Evolutionary conservation across 2,329 filamentous ascomycete species (phyloP).

Genomic region (Lecanicillium sp.): DNA sequence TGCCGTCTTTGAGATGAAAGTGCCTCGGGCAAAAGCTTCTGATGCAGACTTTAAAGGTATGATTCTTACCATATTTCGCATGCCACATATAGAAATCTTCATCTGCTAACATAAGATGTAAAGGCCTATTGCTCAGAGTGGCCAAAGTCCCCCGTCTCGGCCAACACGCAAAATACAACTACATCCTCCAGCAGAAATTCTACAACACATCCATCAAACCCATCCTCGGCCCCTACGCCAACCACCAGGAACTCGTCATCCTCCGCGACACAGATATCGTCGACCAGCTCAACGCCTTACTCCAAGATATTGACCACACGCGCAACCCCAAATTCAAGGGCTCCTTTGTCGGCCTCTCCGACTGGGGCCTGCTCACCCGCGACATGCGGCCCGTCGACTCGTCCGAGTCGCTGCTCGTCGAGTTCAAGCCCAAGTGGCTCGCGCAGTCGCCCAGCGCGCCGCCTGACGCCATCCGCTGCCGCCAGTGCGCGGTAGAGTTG

Average conservation of each 20-base stretch:
- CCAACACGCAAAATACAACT: constrained; percentile 25
- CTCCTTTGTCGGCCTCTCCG: constrained; percentile 43
- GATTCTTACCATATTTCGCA: constrained; percentile 12
- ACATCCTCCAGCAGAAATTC: constrained; percentile 28
- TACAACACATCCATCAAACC: constrained; percentile 25
- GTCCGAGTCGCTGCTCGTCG: constrained; percentile 40
- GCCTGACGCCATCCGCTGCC: constrained; percentile 52
- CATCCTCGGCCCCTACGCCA: constrained; percentile 25
- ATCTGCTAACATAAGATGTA: constrained; percentile 4
- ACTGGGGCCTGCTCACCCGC: constrained; percentile 63
- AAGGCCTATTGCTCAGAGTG: constrained; percentile 30
- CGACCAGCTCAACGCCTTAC: constrained; percentile 42
- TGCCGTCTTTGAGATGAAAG: constrained; percentile 57
- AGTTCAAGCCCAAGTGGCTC: constrained; percentile 85
- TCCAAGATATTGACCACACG: constrained; percentile 39
- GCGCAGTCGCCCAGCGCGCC: constrained; percentile 68
- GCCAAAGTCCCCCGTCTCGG: constrained; percentile 26
- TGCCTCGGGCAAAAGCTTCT: constrained; percentile 25
- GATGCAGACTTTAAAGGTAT: constrained; percentile 27
- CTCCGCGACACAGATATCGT: constrained; percentile 27
- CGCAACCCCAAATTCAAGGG: constrained; percentile 38
- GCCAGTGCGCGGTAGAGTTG: constrained; percentile 59
- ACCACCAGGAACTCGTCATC: constrained; percentile 30
- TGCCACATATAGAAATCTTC: too few species aligned
- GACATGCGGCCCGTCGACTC: constrained; percentile 51